Evolutionary conservation across 1,284 basidiomycete species (phyloP).

Genomic region (Quambalaria eucalypti): DNA sequence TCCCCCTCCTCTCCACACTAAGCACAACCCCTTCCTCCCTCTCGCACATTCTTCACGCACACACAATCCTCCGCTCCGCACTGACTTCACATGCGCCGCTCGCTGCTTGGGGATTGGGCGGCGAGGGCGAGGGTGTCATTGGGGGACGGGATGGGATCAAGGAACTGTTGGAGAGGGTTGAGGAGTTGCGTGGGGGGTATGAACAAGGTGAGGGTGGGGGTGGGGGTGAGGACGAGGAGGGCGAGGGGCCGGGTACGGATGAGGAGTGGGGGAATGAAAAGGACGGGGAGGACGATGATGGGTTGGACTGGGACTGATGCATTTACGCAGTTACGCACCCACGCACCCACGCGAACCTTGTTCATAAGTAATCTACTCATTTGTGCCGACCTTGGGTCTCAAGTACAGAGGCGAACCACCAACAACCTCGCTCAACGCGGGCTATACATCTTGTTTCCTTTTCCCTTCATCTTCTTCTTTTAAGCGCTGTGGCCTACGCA

Average conservation of each 20-base stretch:
- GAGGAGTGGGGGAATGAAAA: not conserved
- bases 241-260: not conserved
- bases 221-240: not conserved
- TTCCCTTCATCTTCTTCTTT: too few species aligned
- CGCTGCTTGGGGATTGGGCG: not conserved
- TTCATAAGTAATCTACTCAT: too few species aligned
- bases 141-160: not conserved
- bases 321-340: too few species aligned
- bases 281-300: not conserved
- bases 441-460: too few species aligned
- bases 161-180: conserved; percentile 4
- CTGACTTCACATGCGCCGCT: not conserved
- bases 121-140: not conserved
- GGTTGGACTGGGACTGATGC: not conserved
- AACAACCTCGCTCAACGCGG: too few species aligned
- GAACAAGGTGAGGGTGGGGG: not conserved
- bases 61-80: not conserved
- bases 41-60: not conserved
- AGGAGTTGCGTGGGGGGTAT: conserved; percentile 1
- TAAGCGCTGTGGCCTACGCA: too few species aligned
- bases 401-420: too few species aligned
- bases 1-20: not conserved
- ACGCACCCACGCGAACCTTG: too few species aligned
- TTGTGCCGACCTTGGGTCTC: too few species aligned
- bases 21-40: not conserved